phyloP scores from a whole-genome alignment of 495 filamentous ascomycete genomes.

The Tuber indicum region DNA sequence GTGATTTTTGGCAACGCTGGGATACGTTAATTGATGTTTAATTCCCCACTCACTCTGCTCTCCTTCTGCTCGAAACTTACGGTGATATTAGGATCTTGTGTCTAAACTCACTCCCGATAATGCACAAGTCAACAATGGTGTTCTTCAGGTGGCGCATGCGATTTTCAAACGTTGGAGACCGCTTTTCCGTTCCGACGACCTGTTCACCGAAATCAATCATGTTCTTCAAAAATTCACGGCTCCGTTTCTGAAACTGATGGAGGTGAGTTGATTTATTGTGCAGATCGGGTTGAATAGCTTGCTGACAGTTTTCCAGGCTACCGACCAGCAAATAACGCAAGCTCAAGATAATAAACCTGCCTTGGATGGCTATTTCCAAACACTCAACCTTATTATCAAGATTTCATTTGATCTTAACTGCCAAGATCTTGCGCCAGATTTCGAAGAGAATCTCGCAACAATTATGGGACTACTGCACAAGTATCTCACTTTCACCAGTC shows the following conservation, averaged over 20 bases:
- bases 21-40: constrained; percentile 75
- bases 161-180: constrained; percentile 97
- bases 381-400: constrained; percentile 79
- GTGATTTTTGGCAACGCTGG: constrained; percentile 94
- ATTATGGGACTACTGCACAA: constrained; percentile 80
- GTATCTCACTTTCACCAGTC: constrained; percentile 84
- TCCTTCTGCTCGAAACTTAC: neutral
- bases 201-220: constrained; percentile 92
- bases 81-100: constrained; percentile 64
- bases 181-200: constrained; percentile 78
- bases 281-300: neutral
- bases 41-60: constrained; percentile 20
- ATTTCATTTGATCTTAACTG: constrained; percentile 92
- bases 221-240: constrained; percentile 74
- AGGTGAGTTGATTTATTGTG: constrained; percentile 47
- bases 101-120: constrained; percentile 72
- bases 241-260: constrained; percentile 72
- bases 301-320: constrained; percentile 39
- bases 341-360: constrained; percentile 65
- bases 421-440: constrained; percentile 89
- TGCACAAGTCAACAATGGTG: constrained; percentile 76
- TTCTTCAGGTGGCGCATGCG: constrained; percentile 93
- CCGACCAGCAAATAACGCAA: constrained; percentile 68
- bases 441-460: constrained; percentile 65
- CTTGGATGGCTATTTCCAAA: constrained; percentile 68